Evolutionary conservation across 139 green algal species (phyloP).

Genomic region (Picochlorum sp.): DNA sequence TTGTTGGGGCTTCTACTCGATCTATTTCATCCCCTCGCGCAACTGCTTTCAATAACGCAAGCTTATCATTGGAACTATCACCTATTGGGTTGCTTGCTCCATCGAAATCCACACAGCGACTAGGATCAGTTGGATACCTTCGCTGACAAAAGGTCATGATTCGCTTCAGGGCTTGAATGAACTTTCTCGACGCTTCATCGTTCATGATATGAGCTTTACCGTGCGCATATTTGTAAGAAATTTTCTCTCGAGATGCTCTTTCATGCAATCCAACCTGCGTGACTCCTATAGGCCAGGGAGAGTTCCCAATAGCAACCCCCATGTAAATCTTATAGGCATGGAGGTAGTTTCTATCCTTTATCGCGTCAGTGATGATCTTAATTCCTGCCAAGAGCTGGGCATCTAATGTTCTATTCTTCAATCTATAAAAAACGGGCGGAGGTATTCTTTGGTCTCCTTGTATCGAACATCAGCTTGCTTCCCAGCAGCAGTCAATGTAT

Average conservation of each 20-base stretch:
- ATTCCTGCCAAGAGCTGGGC: constrained; percentile 42
- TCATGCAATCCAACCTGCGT: constrained; percentile 84
- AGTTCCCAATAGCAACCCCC: constrained; percentile 87
- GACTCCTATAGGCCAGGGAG: constrained; percentile 95
- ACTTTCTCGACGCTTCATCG: constrained; percentile 96
- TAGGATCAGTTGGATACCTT: constrained; percentile 75
- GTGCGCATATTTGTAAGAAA: constrained; percentile 40
- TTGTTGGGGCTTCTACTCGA: constrained; percentile 16
- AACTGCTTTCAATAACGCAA: constrained; percentile 57
- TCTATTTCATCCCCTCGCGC: constrained; percentile 37
- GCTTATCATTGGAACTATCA: constrained; percentile 42
- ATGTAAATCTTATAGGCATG: constrained; percentile 93
- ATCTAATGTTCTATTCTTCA: constrained; percentile 53
- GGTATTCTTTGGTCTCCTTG: constrained; percentile 72
- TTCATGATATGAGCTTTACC: constrained; percentile 97
- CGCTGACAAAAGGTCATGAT: constrained; percentile 81
- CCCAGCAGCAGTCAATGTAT: constrained; percentile 39
- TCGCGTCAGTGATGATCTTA: constrained; percentile 48
- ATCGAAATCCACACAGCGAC: constrained; percentile 74
- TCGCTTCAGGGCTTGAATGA: constrained; percentile 72
- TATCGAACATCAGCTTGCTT: constrained; percentile 53
- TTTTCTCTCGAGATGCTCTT: constrained; percentile 92
- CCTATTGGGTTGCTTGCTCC: constrained; percentile 37
- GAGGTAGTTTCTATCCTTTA: constrained; percentile 87
- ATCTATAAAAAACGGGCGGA: constrained; percentile 76